Base-by-base conservation (phyloP, 169 alveolate species). In the Babesia bigemina region DNA sequence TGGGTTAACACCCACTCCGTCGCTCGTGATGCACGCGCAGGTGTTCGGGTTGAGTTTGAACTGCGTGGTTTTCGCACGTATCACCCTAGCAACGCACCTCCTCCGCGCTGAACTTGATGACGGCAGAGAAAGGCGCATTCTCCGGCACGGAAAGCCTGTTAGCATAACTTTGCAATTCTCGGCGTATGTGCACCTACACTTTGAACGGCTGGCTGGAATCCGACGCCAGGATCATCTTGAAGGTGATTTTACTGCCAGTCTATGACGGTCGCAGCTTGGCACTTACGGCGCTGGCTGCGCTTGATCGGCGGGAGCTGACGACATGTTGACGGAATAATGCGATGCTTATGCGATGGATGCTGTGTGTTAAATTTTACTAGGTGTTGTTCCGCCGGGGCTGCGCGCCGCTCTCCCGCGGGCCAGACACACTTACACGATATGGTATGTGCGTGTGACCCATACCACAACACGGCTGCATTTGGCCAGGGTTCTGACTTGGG, bases 1-100 rank as follows among this genome's bases (percentile, higher is more conserved):
- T 7, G 97, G 96, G 72, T 94, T 92, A 19, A 95, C 93, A 19
- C 98, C 98, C 14, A 93, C 93, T 17, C 98, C 98, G 50, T 91
- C 83, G 79, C 91, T 91, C 22, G 98, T 93, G 28, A 93, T 93
- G 47, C 94, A 81, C 0, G 98, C 97, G 63, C 95, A 87, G 21
- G 98, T 95, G 22, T 93, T 91, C 13, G 96, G 94, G 65, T 92
- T 93, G 19, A 95, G 96, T 78, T 90, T 91, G 84, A 95, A 95
- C 93, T 91, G 63, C 36, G 36, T 42, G 7, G 4, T 10, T 10
- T 3, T 28, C 22, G 10, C 24, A 11, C 21, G 6, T 2, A 33
- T 12, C 33, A 16, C 0, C 7, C 6, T 16, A 16, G 14, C 50
- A 4, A n/a, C 59, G 16, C 19, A 83, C 90, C 75, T 83, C 90